These are phyloP conservation scores for Aaosphaeria arxii DNA, from an alignment of 2,329 filamentous ascomycete genomes.

Conservation along the genomic window DNA sequence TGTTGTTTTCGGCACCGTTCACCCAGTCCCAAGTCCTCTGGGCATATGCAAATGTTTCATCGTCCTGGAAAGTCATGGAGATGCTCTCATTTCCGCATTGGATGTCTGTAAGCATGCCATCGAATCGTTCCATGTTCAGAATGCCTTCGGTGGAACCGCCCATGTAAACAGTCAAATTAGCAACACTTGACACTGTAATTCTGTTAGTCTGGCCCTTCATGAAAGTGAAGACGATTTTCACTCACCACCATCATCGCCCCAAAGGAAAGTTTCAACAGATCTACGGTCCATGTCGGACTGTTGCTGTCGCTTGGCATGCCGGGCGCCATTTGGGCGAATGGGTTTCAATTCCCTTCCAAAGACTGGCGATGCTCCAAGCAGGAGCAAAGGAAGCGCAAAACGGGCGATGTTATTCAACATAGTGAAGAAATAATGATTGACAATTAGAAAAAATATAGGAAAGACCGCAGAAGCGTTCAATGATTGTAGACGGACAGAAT, in stretches of 20 bases:
- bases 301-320: slow-evolving; percentile 7
- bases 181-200: slow-evolving; percentile 2
- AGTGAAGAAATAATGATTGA: not conserved
- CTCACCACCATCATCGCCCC: slow-evolving; percentile 11
- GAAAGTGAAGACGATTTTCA: not conserved
- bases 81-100: slow-evolving; percentile 11
- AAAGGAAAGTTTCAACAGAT: slow-evolving; percentile 13
- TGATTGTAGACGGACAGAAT: too few species aligned
- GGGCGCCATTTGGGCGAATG: slow-evolving; percentile 7
- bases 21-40: slow-evolving; percentile 14
- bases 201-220: too few species aligned
- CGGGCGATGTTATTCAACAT: not conserved
- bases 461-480: not conserved
- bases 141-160: slow-evolving; percentile 15
- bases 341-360: slow-evolving; percentile 8
- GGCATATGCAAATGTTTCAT: slow-evolving; percentile 10
- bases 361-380: slow-evolving; percentile 5
- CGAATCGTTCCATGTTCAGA: slow-evolving; percentile 18
- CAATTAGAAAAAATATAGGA: not conserved
- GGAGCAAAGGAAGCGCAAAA: slow-evolving; percentile 5
- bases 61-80: slow-evolving; percentile 14
- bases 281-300: slow-evolving; percentile 8
- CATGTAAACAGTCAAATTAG: slow-evolving; percentile 14
- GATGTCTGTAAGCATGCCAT: slow-evolving; percentile 12
- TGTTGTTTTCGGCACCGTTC: slow-evolving; percentile 19